Base-by-base conservation (phyloP, 2,329 filamentous ascomycete genomes). In the Pyricularia sp. region DNA sequence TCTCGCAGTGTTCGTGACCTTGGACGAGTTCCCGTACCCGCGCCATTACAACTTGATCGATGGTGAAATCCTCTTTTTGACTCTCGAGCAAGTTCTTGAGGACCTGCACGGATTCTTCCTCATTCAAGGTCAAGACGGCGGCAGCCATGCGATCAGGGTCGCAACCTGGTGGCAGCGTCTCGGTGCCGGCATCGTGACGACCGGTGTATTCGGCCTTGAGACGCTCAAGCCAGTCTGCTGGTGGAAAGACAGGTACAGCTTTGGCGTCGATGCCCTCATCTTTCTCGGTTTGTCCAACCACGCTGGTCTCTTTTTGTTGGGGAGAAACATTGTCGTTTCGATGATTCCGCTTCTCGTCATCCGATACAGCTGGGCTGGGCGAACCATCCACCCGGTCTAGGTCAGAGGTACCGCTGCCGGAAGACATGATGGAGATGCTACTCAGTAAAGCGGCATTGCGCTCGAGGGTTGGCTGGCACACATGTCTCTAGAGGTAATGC, bases 21-120 rank as follows among this genome's bases (percentile, higher is more conserved):
- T 68, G 62, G 4, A 70, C 62, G 5, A 73, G 67, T 57, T 72
- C 66, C 62, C 53, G 64, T 69, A 62, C 12, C 13, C 68, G 69
- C 1, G 66, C 63, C 65, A 73, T 66, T 64, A 71, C 65, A 12
- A 30, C 62, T 57, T 67, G 66, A 64, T 72, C 70, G 61, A 72
- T 70, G 60, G 71, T 72, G 60, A 73, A 73, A 67, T 73, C 71
- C 22, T 71, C 67, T 57, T 68, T 65, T 33, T 71, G 70, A 60
- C 62, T 66, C 16, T 67, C 65, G 26, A 72, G 66, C 16, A 71
- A 55, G 8, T 65, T 33, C 60, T 49, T 67, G 62, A 63, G 62
- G 9, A 63, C 62, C 62, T 63, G 62, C 16, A 63, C 62, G 2
- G 62, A 24, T 53, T 63, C 62, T 16, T 44, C 33, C 62, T 13